These are phyloP conservation scores for Tympanopsis confertula DNA, from an alignment of 2,329 filamentous ascomycete genomes.

Conservation along the genomic window DNA sequence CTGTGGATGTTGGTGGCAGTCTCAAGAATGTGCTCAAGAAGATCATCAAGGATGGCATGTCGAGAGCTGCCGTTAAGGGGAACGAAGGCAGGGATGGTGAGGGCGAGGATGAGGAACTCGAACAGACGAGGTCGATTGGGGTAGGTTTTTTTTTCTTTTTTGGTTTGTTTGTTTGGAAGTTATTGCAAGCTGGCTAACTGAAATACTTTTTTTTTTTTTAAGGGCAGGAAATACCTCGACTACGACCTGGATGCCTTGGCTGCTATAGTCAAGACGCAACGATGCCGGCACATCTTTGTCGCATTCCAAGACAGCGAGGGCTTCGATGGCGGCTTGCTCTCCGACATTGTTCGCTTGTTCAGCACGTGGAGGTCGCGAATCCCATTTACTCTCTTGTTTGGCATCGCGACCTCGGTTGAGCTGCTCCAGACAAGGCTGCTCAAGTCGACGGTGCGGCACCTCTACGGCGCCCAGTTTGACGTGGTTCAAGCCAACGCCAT, in stretches of 20 bases:
- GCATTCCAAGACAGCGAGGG: slow-evolving; percentile 74
- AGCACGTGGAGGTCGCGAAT: slow-evolving; percentile 61
- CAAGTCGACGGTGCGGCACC: slow-evolving; percentile 52
- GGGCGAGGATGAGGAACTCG: slow-evolving; percentile 27
- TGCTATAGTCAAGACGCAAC: slow-evolving; percentile 40
- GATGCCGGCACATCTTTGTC: slow-evolving; percentile 51
- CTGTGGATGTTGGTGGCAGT: slow-evolving; percentile 55
- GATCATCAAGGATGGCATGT: slow-evolving; percentile 54
- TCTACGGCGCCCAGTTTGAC: slow-evolving; percentile 66
- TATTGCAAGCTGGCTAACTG: neutral
- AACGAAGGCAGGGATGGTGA: slow-evolving; percentile 43
- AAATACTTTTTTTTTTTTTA: slow-evolving; percentile 7
- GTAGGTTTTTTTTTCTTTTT: neutral
- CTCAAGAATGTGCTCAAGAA: slow-evolving; percentile 63
- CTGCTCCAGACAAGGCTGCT: slow-evolving; percentile 65
- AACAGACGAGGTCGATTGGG: slow-evolving; percentile 30
- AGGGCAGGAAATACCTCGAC: slow-evolving; percentile 58
- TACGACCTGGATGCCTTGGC: slow-evolving; percentile 68
- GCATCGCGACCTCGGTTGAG: slow-evolving; percentile 71
- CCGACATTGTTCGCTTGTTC: slow-evolving; percentile 59
- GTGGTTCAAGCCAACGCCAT: slow-evolving; percentile 63
- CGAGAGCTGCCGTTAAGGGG: slow-evolving; percentile 24
- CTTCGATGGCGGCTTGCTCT: slow-evolving; percentile 62
- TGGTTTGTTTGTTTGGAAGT: slow-evolving; percentile 1
- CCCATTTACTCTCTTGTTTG: slow-evolving; percentile 66